These are phyloP conservation scores for Hyaloscypha finlandica DNA, from an alignment of 495 filamentous ascomycete genomes.

Conservation along the genomic window DNA sequence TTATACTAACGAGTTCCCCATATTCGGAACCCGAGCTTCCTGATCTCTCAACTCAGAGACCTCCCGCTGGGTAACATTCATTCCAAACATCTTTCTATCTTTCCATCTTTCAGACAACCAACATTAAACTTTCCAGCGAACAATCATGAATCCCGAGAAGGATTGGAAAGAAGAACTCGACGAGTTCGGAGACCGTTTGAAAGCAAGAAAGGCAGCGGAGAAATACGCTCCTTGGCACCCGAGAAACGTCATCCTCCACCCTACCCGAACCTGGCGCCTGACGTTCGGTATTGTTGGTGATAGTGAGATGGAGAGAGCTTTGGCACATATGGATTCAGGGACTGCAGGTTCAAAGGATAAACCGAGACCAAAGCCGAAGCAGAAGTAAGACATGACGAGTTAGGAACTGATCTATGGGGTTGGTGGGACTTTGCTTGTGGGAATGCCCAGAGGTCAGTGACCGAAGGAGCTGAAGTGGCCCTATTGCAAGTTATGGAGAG, in stretches of 20 bases:
- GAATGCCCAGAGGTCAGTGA: not conserved
- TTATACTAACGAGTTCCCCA: not conserved
- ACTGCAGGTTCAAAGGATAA: slow-evolving; percentile 21
- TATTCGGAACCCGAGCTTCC: not conserved
- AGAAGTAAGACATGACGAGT: not conserved
- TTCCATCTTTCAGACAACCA: not conserved
- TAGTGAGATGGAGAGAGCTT: slow-evolving; percentile 10
- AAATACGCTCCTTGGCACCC: slow-evolving; percentile 23
- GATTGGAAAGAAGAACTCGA: not conserved
- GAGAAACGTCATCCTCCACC: slow-evolving; percentile 15
- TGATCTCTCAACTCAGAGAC: not conserved
- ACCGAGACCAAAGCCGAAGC: slow-evolving; percentile 21
- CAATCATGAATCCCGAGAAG: not conserved
- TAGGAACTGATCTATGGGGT: not conserved
- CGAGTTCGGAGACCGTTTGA: not conserved
- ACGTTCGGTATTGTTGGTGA: slow-evolving; percentile 20
- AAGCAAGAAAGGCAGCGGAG: slow-evolving; percentile 7
- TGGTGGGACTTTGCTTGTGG: not conserved
- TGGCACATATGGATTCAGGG: slow-evolving; percentile 23
- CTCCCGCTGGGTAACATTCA: no score
- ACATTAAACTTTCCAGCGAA: not conserved
- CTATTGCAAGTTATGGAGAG: not conserved
- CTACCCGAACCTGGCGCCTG: slow-evolving; percentile 14
- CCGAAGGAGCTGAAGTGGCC: not conserved
- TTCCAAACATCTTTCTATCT: no score